Percentiles rank a stretch among this genome's conserved stretches.
Evolutionary conservation across 345 rosid species (phyloP).

Genomic region (Carallia brachiata): DNA sequence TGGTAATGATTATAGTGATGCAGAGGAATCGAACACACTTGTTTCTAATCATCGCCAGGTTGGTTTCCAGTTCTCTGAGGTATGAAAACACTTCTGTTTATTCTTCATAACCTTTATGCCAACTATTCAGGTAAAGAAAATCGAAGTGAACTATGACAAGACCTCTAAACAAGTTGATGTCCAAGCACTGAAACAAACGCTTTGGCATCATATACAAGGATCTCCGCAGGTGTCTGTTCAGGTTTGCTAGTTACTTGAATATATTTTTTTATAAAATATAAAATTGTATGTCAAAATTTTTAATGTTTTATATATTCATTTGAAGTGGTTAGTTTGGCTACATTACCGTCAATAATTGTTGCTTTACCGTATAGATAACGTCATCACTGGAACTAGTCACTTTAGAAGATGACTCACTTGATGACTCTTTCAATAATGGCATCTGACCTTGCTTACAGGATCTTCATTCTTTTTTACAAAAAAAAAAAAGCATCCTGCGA

Average conservation of each 20-base stretch:
- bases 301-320: too few species aligned
- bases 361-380: too few species aligned
- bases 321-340: too few species aligned
- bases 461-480: too few species aligned
- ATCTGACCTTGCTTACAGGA: too few species aligned
- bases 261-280: too few species aligned
- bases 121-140: constrained; percentile 61
- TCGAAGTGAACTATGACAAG: constrained; percentile 80
- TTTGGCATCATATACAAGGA: constrained; percentile 68
- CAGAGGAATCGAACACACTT: constrained; percentile 49
- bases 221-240: constrained; percentile 44
- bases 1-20: constrained; percentile 58
- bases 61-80: constrained; percentile 9
- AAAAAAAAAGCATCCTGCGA: too few species aligned
- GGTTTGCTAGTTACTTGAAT: constrained; percentile 30
- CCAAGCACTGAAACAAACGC: constrained; percentile 74
- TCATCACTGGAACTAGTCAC: too few species aligned
- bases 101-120: not conserved
- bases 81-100: not conserved
- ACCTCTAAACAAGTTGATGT: constrained; percentile 94
- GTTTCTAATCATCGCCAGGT: constrained; percentile 98
- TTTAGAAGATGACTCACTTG: too few species aligned
- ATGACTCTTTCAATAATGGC: too few species aligned
- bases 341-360: too few species aligned
- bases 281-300: too few species aligned